Evolutionary conservation across 2,329 filamentous ascomycete species (phyloP).

Genomic region (Trichocomaceae sp.): DNA sequence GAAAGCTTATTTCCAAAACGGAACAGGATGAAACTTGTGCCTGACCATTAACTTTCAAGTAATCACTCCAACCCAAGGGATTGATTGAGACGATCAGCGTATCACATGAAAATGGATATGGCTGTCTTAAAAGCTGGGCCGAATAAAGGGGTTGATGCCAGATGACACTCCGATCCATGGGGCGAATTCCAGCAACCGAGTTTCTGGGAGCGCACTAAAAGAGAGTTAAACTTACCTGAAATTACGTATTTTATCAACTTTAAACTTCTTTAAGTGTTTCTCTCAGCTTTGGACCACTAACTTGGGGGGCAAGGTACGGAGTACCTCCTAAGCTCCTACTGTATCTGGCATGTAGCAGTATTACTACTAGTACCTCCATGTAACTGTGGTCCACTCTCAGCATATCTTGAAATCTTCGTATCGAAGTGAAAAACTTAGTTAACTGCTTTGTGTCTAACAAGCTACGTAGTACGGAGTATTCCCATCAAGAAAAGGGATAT

Average conservation of each 20-base stretch:
- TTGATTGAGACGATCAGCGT: not conserved
- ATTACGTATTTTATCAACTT: too few species aligned
- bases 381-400: not conserved
- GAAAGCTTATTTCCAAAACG: not conserved
- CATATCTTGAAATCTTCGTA: too few species aligned
- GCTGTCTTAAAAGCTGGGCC: not conserved
- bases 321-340: too few species aligned
- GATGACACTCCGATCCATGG: not conserved
- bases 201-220: not conserved
- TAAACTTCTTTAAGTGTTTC: too few species aligned
- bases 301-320: too few species aligned
- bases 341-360: too few species aligned
- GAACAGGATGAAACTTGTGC: not conserved
- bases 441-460: not conserved
- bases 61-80: not conserved
- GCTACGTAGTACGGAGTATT: not conserved
- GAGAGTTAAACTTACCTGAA: not conserved
- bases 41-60: not conserved
- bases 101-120: not conserved
- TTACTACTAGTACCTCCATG: not conserved
- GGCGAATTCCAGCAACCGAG: not conserved
- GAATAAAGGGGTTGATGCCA: not conserved
- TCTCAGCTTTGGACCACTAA: too few species aligned
- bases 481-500: not conserved
- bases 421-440: not conserved